Evolutionary conservation across 208 protist genomes (phyloP).

Genomic region (Naegleria fowleri): DNA sequence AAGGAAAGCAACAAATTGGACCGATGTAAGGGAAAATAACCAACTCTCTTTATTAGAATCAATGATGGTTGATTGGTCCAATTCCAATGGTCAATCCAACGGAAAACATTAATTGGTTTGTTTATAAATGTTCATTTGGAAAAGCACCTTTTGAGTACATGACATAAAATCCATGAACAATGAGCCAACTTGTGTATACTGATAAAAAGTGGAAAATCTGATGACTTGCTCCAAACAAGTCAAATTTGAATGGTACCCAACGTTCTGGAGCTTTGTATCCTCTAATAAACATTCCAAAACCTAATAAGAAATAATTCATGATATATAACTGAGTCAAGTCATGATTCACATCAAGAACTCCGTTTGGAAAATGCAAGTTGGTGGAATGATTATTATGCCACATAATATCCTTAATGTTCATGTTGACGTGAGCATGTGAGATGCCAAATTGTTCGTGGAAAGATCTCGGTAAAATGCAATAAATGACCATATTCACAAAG

Average conservation of each 20-base stretch:
- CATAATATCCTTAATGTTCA: neutral
- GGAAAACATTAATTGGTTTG: too few species aligned
- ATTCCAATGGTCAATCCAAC: too few species aligned
- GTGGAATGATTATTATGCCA: neutral
- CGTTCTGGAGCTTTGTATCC: neutral
- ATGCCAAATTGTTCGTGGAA: neutral
- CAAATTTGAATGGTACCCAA: slow-evolving; percentile 3
- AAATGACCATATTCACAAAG: neutral
- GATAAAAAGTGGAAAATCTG: neutral
- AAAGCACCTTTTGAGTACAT: neutral
- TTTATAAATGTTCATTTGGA: neutral
- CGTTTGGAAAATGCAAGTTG: neutral
- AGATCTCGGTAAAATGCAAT: neutral
- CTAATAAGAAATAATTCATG: neutral
- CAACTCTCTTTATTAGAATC: too few species aligned
- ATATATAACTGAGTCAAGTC: neutral
- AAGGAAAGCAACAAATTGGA: too few species aligned
- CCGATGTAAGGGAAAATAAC: too few species aligned
- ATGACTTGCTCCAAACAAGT: slow-evolving; percentile 10
- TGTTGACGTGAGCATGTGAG: neutral
- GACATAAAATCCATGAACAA: neutral
- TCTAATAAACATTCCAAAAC: neutral
- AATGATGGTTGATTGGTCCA: too few species aligned
- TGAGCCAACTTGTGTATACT: neutral
- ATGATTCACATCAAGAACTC: neutral